Base-by-base conservation (phyloP, 345 rosid species). In the Lumnitzera racemosa region DNA sequence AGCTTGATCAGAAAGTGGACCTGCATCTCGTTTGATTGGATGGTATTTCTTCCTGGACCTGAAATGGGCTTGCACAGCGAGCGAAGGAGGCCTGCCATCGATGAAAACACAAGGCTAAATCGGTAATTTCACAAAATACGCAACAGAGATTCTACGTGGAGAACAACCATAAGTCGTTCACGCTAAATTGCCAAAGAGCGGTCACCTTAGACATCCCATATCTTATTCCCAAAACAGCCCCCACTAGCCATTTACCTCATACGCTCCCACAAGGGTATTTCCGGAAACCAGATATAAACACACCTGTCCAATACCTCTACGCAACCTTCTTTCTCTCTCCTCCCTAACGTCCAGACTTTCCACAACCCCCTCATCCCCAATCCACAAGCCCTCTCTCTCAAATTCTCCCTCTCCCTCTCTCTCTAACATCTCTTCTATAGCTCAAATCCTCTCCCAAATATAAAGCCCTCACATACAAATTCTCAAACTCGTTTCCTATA, bases 401-500 rank as follows among this genome's bases (percentile, higher is more conserved):
- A 20, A 23, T 23, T 41, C 58, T 49, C 24, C 29, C 62, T 10
- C 20, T 14, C 36, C 51, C 55, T 51, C 58, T 10, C 29, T 11
- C 36, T 14, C 55, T 41, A 31, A 0, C 12, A 27, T 66, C 50
- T n/a, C 47, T 16, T 41, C 25, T 15, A 15, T 41, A 5, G 24
- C 11, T 29, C 24, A 25, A 55, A 49, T 49, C 55, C 25, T 47
- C 55, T 10, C 49, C 27, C 61, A 53, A 55, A 49, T 65, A 62
- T 56, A 49, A 68, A 68, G 62, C 62, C 62, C 48, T 63, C 58
- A 47, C 23, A 49, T 68, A 62, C 67, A 50, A 62, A 57, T 58
- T 15, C 55, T 47, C 13, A 2, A 17, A 5, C 60, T 57, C 20
- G 29, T 46, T 51, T n/a, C 56, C 36, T 69, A 69, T 69, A 69